phyloP scores from a whole-genome alignment of 176 grass and related monocot genomes.

The Oryza glaberrima region DNA sequence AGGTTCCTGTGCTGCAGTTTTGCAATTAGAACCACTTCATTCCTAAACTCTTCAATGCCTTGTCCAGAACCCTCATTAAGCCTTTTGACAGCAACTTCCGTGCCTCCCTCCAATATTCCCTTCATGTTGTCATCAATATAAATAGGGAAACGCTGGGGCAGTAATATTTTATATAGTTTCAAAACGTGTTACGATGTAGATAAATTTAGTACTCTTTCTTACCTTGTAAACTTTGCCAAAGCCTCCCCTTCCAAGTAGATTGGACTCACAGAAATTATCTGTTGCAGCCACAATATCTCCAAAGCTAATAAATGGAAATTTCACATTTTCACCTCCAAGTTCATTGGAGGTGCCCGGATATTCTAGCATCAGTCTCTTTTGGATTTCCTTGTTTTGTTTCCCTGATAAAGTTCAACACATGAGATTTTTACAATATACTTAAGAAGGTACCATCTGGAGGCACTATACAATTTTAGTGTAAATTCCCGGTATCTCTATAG shows the following conservation, averaged over 20 bases:
- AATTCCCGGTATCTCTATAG: no score
- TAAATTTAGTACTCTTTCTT: background rate
- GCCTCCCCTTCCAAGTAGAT: conserved; percentile 54
- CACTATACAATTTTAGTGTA: no score
- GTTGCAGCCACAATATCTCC: conserved; percentile 45
- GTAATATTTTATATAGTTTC: conserved; percentile 24
- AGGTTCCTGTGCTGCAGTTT: conserved; percentile 51
- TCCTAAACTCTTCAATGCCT: conserved; percentile 50
- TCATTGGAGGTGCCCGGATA: background rate
- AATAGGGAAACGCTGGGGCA: background rate
- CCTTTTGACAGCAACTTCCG: conserved; percentile 60
- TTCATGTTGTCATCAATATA: conserved; percentile 21
- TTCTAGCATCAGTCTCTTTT: background rate
- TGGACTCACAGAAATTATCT: conserved; percentile 40
- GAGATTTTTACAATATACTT: no score
- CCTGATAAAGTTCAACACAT: background rate
- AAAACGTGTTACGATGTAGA: conserved; percentile 11
- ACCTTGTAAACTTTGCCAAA: conserved; percentile 63
- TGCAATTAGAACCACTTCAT: conserved; percentile 50
- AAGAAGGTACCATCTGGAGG: no score
- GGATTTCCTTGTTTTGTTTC: background rate
- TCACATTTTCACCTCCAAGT: conserved; percentile 18
- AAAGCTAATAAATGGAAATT: conserved; percentile 53
- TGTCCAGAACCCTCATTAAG: conserved; percentile 51
- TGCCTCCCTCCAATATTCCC: conserved; percentile 28